phyloP scores from a whole-genome alignment of 177 flowering plant genomes.

The Vitis hybrid region DNA sequence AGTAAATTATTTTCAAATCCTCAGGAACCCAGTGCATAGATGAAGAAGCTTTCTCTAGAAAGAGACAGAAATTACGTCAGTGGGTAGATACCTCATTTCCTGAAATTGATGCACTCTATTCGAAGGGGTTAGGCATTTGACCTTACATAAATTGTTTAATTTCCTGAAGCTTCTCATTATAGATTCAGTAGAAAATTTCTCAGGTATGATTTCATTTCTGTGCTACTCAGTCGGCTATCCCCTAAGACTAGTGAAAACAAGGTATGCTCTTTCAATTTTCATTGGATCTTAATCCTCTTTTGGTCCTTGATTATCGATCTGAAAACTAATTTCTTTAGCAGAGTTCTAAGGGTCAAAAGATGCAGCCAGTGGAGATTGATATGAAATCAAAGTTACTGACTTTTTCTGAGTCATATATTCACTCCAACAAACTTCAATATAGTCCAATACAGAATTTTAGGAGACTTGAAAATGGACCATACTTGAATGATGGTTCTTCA shows the following conservation, averaged over 20 bases:
- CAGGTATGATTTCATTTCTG: constrained; percentile 57
- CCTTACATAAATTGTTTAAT: background rate
- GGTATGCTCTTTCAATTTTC: constrained; percentile 28
- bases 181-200: constrained; percentile 18
- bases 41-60: constrained; percentile 38
- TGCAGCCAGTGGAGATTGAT: constrained; percentile 7
- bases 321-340: constrained; percentile 18
- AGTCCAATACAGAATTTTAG: constrained; percentile 8
- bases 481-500: constrained; percentile 11
- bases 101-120: constrained; percentile 30
- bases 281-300: background rate
- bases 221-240: constrained; percentile 53
- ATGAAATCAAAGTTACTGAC: constrained; percentile 13
- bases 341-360: constrained; percentile 10
- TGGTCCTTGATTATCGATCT: background rate
- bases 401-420: constrained; percentile 16
- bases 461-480: constrained; percentile 12
- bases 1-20: background rate
- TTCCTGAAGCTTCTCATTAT: constrained; percentile 9
- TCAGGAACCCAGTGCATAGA: constrained; percentile 25
- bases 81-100: constrained; percentile 36
- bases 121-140: constrained; percentile 46
- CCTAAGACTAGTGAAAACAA: constrained; percentile 31
- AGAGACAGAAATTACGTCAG: constrained; percentile 54
- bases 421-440: constrained; percentile 10